These are phyloP conservation scores for Ascochyta lentis DNA, from an alignment of 2,329 filamentous ascomycete genomes.

Conservation along the genomic window DNA sequence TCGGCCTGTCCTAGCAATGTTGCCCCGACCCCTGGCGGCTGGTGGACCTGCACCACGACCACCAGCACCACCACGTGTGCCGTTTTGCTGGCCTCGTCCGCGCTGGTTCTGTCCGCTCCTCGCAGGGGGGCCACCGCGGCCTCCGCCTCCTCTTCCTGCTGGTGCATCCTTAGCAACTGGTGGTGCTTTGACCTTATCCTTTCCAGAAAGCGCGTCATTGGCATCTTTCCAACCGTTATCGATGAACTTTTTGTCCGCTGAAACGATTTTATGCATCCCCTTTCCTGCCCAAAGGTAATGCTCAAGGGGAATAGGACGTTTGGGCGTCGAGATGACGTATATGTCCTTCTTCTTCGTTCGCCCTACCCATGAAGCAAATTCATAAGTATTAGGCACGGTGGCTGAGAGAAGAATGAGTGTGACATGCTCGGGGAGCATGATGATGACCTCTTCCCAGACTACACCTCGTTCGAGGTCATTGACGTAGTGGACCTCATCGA, in stretches of 20 bases:
- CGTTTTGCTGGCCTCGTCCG: slow-evolving; percentile 53
- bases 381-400: slow-evolving; percentile 95
- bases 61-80: slow-evolving; percentile 56
- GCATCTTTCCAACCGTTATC: slow-evolving; percentile 96
- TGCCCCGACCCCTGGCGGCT: slow-evolving; percentile 69
- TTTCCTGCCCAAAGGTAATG: slow-evolving; percentile 97
- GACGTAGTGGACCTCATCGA: slow-evolving; percentile 98
- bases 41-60: slow-evolving; percentile 64
- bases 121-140: slow-evolving; percentile 52
- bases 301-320: slow-evolving; percentile 91
- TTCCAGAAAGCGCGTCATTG: slow-evolving; percentile 79
- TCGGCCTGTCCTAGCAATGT: slow-evolving; percentile 87
- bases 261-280: slow-evolving; percentile 91
- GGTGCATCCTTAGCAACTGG: slow-evolving; percentile 58
- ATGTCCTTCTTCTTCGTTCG: slow-evolving; percentile 98
- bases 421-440: slow-evolving; percentile 97
- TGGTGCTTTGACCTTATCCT: slow-evolving; percentile 73
- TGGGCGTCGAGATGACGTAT: slow-evolving; percentile 97
- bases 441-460: slow-evolving; percentile 99
- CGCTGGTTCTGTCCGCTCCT: slow-evolving; percentile 61
- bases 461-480: slow-evolving; percentile 96
- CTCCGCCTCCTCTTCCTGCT: slow-evolving; percentile 60
- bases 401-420: slow-evolving; percentile 94
- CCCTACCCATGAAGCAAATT: slow-evolving; percentile 98
- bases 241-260: slow-evolving; percentile 87